Base-by-base conservation (phyloP, 805 yeast genomes). In the Cyberlindnera suaveolens region DNA sequence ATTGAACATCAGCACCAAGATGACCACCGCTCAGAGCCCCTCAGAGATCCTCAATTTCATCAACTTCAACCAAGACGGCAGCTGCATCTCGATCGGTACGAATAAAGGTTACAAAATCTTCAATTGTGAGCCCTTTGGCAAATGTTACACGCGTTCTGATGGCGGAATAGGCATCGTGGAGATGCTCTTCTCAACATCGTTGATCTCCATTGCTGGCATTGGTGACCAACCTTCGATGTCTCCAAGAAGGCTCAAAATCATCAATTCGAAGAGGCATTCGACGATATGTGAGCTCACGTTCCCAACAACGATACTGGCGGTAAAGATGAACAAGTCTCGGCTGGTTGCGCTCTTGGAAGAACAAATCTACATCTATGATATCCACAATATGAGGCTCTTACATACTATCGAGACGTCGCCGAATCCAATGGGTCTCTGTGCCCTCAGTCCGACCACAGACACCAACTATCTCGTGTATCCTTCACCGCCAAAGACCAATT, bases 191-290 rank as follows among this genome's bases (percentile, higher is more conserved):
- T 71, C 80, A 32, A 81, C 91, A 0, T 80, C 88, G 3, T 64
- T 85, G 34, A 63, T 85, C 26, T 89, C 86, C 5, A 67, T 82
- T 13, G 88, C 84, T n/a, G 87, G 84, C 0, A 57, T 78, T 30
- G 89, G 89, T 0, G 86, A 82, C 45, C 82, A 76, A 45, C 76
- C 82, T 3, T 62, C 72, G 4, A 71, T 78, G 55, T 78, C 87
- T 8, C 95, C 96, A n/a, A 72, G 96, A 47, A 78, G 89, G 50
- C 72, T 91, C 46, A 80, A 81, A 57, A 80, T 91, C 42, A 70
- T 90, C 44, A 93, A 93, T 65, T 86, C 96, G 2, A 87, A 86
- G 60, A 67, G 63, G 49, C 63, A 66, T 44, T 60, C 76, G 0
- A 65, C 71, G 1, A 84, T 85, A 13, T 85, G 93, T 60, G 91